These are phyloP conservation scores for Exobasidium cylindrosporum DNA, from an alignment of 1,284 basidiomycete species.

Conservation along the genomic window DNA sequence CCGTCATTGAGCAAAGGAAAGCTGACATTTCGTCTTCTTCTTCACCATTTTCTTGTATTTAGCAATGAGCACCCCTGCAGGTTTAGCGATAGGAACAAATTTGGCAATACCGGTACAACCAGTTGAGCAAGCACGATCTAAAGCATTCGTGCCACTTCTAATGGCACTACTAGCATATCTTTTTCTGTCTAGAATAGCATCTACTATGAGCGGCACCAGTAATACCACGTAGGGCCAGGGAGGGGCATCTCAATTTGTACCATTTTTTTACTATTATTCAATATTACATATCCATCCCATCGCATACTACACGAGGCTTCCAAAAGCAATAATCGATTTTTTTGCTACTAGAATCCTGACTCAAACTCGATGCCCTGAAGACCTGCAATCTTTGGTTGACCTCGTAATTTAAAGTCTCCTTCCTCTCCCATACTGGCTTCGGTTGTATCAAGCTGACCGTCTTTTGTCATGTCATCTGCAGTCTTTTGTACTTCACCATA, in stretches of 20 bases:
- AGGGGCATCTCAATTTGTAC: neutral
- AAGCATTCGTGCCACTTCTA: constrained; percentile 8
- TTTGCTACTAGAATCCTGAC: neutral
- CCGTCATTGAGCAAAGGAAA: no score
- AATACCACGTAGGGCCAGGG: neutral
- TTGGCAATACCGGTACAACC: neutral
- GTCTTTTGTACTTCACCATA: neutral
- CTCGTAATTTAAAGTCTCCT: constrained; percentile 7
- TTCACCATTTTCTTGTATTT: no score
- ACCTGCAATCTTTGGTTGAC: constrained; percentile 4
- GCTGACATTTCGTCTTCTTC: no score
- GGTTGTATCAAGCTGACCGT: neutral
- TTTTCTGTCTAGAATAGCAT: constrained; percentile 9
- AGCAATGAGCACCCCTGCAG: no score
- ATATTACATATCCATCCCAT: neutral
- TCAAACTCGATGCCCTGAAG: constrained; percentile 11
- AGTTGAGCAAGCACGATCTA: neutral
- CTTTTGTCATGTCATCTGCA: neutral
- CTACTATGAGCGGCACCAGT: neutral
- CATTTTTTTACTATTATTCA: neutral
- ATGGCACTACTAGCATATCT: constrained; percentile 15
- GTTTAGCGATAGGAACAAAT: neutral
- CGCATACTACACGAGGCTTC: no score
- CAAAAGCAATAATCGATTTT: no score
- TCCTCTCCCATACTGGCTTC: constrained; percentile 11